Evolutionary conservation across 108 stramenopile species (phyloP).

Genomic region (Conticribra weissflogii): DNA sequence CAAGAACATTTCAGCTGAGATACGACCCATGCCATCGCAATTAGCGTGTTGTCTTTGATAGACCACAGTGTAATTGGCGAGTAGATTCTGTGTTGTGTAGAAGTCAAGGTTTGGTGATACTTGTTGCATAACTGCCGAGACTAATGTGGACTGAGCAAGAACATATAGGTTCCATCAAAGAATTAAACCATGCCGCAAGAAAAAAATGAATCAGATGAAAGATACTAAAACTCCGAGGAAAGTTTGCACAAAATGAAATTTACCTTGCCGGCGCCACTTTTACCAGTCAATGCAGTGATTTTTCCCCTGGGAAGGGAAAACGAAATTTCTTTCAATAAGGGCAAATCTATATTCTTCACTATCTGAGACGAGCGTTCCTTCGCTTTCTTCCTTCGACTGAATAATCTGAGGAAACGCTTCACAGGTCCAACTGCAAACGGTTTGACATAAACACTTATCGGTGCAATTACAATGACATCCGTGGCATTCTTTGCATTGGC

Average conservation of each 20-base stretch:
- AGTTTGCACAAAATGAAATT: background rate
- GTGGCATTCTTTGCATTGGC: too few species aligned
- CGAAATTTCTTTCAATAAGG: background rate
- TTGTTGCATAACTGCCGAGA: slow-evolving; percentile 3
- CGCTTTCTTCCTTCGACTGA: too few species aligned
- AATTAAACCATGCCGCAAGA: too few species aligned
- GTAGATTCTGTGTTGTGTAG: slow-evolving; percentile 3
- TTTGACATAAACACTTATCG: too few species aligned
- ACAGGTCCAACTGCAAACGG: too few species aligned
- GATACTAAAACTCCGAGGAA: too few species aligned
- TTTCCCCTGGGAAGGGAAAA: background rate
- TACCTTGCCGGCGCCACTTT: background rate
- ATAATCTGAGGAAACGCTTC: too few species aligned
- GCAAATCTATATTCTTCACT: too few species aligned
- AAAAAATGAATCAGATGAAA: background rate
- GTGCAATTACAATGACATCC: too few species aligned
- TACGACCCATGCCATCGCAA: background rate
- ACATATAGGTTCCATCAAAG: too few species aligned
- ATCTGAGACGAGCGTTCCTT: too few species aligned
- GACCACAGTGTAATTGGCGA: background rate
- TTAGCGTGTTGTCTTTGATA: background rate
- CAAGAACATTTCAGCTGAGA: background rate
- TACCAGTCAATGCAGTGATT: slow-evolving; percentile 1
- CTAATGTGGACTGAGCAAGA: background rate
- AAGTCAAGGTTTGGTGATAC: background rate